Evolutionary conservation across 2,329 filamentous ascomycete genomes (phyloP).

Genomic region (Bipolaris zeicola): DNA sequence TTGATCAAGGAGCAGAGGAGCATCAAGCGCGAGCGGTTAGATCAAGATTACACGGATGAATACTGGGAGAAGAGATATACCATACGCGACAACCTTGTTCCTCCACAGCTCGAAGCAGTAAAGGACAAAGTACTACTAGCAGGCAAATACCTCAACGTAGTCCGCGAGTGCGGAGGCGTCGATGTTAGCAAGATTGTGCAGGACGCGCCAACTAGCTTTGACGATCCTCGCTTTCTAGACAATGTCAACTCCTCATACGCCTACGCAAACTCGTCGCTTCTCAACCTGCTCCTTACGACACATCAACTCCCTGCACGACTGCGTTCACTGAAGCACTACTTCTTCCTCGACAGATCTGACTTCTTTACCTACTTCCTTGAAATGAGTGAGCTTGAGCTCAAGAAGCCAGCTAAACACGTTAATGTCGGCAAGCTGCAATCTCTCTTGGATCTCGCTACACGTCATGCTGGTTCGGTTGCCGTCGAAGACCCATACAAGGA

Average conservation of each 20-base stretch:
- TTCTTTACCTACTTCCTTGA: constrained; percentile 99
- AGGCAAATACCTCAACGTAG: constrained; percentile 97
- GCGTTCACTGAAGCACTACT: constrained; percentile 95
- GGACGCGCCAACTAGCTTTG: constrained; percentile 90
- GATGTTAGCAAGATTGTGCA: constrained; percentile 87
- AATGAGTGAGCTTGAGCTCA: constrained; percentile 83
- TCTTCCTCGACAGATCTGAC: constrained; percentile 96
- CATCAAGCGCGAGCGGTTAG: constrained; percentile 85
- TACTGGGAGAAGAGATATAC: constrained; percentile 99
- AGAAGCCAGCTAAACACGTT: constrained; percentile 84
- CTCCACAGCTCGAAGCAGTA: constrained; percentile 86
- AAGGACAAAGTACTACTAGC: constrained; percentile 94
- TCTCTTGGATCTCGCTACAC: constrained; percentile 89
- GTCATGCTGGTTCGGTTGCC: constrained; percentile 94
- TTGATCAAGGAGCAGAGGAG: constrained; percentile 95
- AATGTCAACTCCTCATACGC: constrained; percentile 96
- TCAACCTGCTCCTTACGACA: constrained; percentile 88
- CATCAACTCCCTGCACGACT: constrained; percentile 87
- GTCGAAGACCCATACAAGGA: constrained; percentile 97
- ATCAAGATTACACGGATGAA: constrained; percentile 97
- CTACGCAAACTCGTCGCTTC: constrained; percentile 90
- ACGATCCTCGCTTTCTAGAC: constrained; percentile 88
- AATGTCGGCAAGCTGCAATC: constrained; percentile 95
- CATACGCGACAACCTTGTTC: constrained; percentile 86
- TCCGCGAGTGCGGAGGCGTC: constrained; percentile 94